Base-by-base conservation (phyloP, 768 basidiomycete genomes). In the Mycena sanguinolenta region DNA sequence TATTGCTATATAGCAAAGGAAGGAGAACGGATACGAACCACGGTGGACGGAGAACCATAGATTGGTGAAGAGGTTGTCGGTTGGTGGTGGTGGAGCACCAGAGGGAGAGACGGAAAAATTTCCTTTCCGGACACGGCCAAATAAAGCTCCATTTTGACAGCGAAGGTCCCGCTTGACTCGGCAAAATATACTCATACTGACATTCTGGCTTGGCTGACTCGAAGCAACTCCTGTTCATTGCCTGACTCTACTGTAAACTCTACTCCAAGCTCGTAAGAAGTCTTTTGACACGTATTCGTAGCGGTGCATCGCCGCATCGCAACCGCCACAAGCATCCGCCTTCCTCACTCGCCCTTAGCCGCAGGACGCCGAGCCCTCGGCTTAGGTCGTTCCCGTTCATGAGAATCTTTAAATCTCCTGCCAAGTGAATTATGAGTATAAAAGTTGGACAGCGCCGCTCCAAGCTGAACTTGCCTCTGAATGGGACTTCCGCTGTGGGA, bases 311-410 rank as follows among this genome's bases (percentile, higher is more conserved):
- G 14, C 79, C 82, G 74, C 89, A 87, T 32, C 91, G 89, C 68
- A 93, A 62, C 58, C 89, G 86, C 92, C 93, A 94, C 54, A 94
- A 76, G 75, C 91, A 92, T 32, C 91, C 87, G 36, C 90, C 90
- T 46, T 92, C 93, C 6, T 92, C 90, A 23, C 86, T 86, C 71
- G 89, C 89, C 58, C 84, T 87, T 55, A 94, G 78, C 38, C 91
- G 87, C 36, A 93, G 77, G 16, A 84, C 82, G 7, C 86, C 87
- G 57, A 58, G 12, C 46, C 49, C 67, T 57, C 60, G 67, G 60
- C 62, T 59, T 38, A 34, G 30, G 16, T 71, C 61, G 63, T 77
- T 77, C 28, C 77, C 71, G 30, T 79, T 77, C 25, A 90, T 80
- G 58, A 89, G 74, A 10, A 93, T 82, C 78, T 93, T 93, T 65